phyloP scores from a whole-genome alignment of 1,284 basidiomycete species.

The Amylostereum chailletii region DNA sequence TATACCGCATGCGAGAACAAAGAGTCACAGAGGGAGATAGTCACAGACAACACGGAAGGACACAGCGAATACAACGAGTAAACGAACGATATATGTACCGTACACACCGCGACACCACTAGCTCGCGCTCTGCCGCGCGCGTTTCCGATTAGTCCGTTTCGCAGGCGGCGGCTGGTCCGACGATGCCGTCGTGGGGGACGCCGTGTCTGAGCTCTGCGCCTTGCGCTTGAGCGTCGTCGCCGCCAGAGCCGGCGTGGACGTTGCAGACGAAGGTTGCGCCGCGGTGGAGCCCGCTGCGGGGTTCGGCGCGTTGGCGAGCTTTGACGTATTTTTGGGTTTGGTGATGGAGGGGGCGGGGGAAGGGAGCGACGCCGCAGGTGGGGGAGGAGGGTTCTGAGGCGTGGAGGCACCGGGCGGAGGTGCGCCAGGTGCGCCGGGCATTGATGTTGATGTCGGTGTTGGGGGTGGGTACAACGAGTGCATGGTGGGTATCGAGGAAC shows the following conservation, averaged over 20 bases:
- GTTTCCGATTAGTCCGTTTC: conserved; percentile 45
- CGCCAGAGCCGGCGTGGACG: conserved; percentile 38
- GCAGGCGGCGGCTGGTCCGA: conserved; percentile 32
- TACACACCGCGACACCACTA: conserved; percentile 10
- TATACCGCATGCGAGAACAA: conserved; percentile 17
- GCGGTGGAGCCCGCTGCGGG: conserved; percentile 29
- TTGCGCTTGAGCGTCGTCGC: conserved; percentile 60
- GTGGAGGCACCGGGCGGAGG: not conserved
- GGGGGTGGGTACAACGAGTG: conserved; percentile 9
- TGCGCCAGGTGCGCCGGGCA: conserved; percentile 7
- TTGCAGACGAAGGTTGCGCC: conserved; percentile 24
- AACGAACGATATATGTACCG: conserved; percentile 9
- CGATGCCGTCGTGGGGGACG: conserved; percentile 41
- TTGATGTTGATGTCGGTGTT: conserved; percentile 5
- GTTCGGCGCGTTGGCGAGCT: conserved; percentile 25
- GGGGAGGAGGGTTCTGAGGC: conserved; percentile 22
- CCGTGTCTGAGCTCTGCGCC: conserved; percentile 33
- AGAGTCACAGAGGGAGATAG: conserved; percentile 7
- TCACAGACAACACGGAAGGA: not conserved
- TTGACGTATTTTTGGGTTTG: conserved; percentile 32
- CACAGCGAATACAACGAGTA: not conserved
- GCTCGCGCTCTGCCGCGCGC: conserved; percentile 30
- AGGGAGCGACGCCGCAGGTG: conserved; percentile 29
- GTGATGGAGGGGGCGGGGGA: conserved; percentile 30
- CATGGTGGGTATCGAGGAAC: conserved; percentile 6